Base-by-base conservation (phyloP, 2,329 filamentous ascomycete genomes). In the Epichloe sylvatica region DNA sequence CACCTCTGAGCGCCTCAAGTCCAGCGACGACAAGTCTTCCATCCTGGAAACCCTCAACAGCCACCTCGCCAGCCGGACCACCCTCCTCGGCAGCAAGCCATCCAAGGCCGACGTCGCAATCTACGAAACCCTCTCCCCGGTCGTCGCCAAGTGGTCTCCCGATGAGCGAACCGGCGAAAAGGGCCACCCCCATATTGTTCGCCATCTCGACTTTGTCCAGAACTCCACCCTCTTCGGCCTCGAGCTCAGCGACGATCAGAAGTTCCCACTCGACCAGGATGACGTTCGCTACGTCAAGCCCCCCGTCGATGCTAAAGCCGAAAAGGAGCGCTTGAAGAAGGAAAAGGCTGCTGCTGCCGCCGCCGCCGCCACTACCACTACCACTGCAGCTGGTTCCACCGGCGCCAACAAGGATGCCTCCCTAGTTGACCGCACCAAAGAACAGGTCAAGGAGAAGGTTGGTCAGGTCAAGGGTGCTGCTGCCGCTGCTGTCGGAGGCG, bases 241-340 rank as follows among this genome's bases (percentile, higher is more conserved):
- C 52, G 76, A 78, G 53, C 70, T 95, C 56, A 72, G 76, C 53
- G 79, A 83, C 13, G 74, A 70, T 48, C 81, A 92, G 62, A 95
- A 92, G 75, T 70, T 96, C 60, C 70, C 71, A 57, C 78, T 97
- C 57, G 82, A 96, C 65, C 71, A 80, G 46, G 81, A 89, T 60
- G 84, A 90, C 59, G 78, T 97, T 52, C 76, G 87, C 55, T 90
- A 89, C 66, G 83, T 90, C 59, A 91, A 92, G 71, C 91, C 91
- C 58, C 86, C 86, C 19, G 80, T 91, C 54, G 89, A 95, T 57
- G 81, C 85, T 60, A 94, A 94, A 76, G 89, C 89, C 50, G 91
- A 96, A 76, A 96, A 96, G 75, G 90, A 96, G 76, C 81, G 84
- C 45, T 79, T 91, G 69, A 96, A 95, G 83, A 94, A 94, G 75